phyloP scores from a whole-genome alignment of 306 rosid genomes.

The Ormosia semicastrata region DNA sequence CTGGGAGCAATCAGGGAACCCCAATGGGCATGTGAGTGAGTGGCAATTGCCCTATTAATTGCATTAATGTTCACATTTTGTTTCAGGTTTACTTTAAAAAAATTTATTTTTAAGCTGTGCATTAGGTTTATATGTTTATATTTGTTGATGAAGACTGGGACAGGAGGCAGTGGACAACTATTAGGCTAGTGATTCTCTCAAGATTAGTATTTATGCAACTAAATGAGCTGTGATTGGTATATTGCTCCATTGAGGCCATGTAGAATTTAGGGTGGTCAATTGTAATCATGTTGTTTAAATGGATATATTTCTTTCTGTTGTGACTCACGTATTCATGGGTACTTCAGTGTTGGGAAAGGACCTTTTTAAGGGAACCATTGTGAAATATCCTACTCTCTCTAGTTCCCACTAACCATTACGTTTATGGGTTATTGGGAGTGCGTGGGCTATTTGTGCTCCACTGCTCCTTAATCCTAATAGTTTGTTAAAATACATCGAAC shows the following conservation, averaged over 20 bases:
- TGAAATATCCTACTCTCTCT: not conserved
- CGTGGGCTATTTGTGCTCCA: not conserved
- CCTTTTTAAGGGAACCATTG: not conserved
- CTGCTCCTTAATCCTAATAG: not conserved
- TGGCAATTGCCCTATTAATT: slow-evolving; percentile 7
- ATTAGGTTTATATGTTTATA: not conserved
- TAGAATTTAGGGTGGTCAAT: not conserved
- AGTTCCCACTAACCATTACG: not conserved
- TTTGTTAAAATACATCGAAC: not conserved
- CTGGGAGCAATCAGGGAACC: slow-evolving; percentile 96
- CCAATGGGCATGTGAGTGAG: slow-evolving; percentile 72
- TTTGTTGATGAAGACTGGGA: slow-evolving; percentile 10
- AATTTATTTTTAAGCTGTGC: not conserved
- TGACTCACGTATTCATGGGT: not conserved
- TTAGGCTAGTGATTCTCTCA: not conserved
- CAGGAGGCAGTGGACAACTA: not conserved
- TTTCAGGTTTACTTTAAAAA: no score
- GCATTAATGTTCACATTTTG: no score
- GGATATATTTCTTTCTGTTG: not conserved
- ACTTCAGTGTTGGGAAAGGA: not conserved
- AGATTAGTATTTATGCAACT: slow-evolving; percentile 8
- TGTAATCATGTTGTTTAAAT: not conserved
- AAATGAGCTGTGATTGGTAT: not conserved
- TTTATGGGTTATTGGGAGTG: not conserved
- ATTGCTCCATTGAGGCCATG: not conserved